Evolutionary conservation across 2,329 filamentous ascomycete genomes (phyloP).

Genomic region (Colletotrichum chlorophyti): DNA sequence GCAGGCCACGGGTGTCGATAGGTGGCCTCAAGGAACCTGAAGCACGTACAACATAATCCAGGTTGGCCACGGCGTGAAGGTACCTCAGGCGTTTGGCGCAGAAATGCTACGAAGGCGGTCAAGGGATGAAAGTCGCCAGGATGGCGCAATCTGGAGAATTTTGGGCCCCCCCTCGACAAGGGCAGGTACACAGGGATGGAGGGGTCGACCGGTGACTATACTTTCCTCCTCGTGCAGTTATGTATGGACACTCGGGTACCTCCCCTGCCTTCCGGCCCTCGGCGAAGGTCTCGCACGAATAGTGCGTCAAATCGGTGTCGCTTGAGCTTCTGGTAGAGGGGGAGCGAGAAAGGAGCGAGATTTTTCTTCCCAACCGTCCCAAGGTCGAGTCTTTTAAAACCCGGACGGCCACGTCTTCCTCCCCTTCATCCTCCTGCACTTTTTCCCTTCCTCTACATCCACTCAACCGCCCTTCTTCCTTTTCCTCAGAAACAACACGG

Average conservation of each 20-base stretch:
- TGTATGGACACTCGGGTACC: not conserved
- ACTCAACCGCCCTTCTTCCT: not conserved
- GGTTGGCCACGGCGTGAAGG: too few relatives aligned
- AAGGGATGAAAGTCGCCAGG: slow-evolving; percentile 18
- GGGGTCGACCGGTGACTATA: slow-evolving; percentile 17
- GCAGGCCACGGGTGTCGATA: not conserved
- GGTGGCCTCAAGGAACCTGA: slow-evolving; percentile 17
- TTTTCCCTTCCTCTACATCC: slow-evolving; percentile 16
- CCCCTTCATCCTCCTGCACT: slow-evolving; percentile 11
- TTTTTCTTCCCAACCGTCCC: slow-evolving; percentile 23
- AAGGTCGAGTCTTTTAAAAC: slow-evolving; percentile 28
- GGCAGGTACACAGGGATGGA: slow-evolving; percentile 23
- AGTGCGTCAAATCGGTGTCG: slow-evolving; percentile 25
- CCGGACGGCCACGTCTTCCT: slow-evolving; percentile 23
- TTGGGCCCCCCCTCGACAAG: slow-evolving; percentile 23
- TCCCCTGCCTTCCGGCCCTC: slow-evolving; percentile 14
- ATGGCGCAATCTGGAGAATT: slow-evolving; percentile 30
- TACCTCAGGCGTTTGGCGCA: too few relatives aligned
- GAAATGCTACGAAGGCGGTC: slow-evolving; percentile 24
- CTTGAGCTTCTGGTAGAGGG: slow-evolving; percentile 21
- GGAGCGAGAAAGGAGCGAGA: slow-evolving; percentile 7
- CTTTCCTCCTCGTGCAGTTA: not conserved
- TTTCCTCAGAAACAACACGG: too few relatives aligned
- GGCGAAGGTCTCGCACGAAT: slow-evolving; percentile 21
- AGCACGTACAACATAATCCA: too few relatives aligned